These are phyloP conservation scores for Amyloporia xantha DNA, from an alignment of 768 basidiomycete genomes.

Conservation along the genomic window DNA sequence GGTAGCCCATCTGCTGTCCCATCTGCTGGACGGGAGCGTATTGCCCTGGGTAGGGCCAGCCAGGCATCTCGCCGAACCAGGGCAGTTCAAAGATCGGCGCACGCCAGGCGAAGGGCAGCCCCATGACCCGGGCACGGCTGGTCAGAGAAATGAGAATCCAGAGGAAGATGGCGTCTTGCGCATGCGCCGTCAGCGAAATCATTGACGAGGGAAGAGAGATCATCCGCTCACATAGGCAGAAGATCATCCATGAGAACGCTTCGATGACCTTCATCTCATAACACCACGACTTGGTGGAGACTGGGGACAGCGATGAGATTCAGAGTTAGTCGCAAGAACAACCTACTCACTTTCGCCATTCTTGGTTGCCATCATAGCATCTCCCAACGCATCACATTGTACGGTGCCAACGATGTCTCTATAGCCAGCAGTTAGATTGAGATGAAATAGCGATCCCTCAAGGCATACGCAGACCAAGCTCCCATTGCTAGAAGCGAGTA, in stretches of 20 bases:
- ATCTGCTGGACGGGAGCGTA: background rate
- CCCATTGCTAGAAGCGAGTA: constrained; percentile 47
- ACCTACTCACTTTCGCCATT: constrained; percentile 44
- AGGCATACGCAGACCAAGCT: constrained; percentile 63
- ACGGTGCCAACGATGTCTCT: constrained; percentile 62
- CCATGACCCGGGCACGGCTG: constrained; percentile 45
- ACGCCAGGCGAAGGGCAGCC: constrained; percentile 47
- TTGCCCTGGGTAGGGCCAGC: constrained; percentile 31
- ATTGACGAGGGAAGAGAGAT: constrained; percentile 2
- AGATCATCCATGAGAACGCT: constrained; percentile 73
- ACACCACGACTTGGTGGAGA: constrained; percentile 50
- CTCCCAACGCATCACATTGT: constrained; percentile 28
- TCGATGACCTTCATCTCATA: constrained; percentile 77
- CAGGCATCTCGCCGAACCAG: constrained; percentile 72
- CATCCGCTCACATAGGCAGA: constrained; percentile 39
- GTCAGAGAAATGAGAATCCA: constrained; percentile 52
- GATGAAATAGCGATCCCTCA: background rate
- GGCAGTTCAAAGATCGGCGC: constrained; percentile 60
- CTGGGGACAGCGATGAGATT: constrained; percentile 28
- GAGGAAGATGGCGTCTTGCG: constrained; percentile 41
- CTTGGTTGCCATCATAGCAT: constrained; percentile 38
- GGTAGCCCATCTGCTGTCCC: background rate
- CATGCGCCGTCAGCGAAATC: background rate
- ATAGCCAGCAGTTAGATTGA: background rate
- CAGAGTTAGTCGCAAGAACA: background rate